A percentile compares a stretch with the other conserved stretches of the same genome.
Evolutionary conservation across 2,329 filamentous ascomycete species (phyloP).

Genomic region (Colletotrichum acutatum): DNA sequence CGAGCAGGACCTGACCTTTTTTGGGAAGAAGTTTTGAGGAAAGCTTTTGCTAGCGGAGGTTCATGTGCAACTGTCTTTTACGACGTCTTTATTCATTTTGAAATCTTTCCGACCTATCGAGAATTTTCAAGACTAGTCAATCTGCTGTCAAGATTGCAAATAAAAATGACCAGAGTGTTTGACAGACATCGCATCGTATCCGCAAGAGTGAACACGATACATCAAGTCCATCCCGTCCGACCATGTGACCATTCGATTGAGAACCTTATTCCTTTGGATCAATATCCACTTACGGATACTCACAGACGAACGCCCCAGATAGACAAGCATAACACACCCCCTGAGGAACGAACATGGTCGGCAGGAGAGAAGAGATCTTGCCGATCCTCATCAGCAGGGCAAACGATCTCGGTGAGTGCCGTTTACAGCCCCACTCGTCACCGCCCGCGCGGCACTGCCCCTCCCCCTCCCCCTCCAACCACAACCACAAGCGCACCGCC

Average conservation of each 20-base stretch:
- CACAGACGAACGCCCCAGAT: neutral
- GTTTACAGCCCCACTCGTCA: neutral
- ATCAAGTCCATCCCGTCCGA: neutral
- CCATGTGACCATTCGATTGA: neutral
- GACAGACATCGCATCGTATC: neutral
- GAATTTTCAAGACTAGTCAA: neutral
- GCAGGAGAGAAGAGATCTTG: neutral
- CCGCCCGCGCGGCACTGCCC: neutral
- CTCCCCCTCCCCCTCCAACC: no score
- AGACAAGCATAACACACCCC: neutral
- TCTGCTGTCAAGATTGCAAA: neutral
- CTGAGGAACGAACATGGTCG: neutral
- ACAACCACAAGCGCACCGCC: neutral
- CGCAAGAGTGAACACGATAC: neutral
- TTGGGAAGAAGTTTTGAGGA: slow-evolving; percentile 48
- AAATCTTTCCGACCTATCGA: neutral
- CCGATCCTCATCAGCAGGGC: neutral
- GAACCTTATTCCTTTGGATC: neutral
- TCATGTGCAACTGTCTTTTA: neutral
- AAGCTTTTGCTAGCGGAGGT: slow-evolving; percentile 21
- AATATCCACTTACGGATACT: neutral
- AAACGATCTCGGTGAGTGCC: neutral
- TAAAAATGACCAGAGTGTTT: neutral
- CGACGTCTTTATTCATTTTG: neutral
- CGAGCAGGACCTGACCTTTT: slow-evolving; percentile 56